Percentiles rank a stretch among this genome's conserved stretches.
Conservation (phyloP, 129 eudicot species). For the Solidago caesia region DNA sequence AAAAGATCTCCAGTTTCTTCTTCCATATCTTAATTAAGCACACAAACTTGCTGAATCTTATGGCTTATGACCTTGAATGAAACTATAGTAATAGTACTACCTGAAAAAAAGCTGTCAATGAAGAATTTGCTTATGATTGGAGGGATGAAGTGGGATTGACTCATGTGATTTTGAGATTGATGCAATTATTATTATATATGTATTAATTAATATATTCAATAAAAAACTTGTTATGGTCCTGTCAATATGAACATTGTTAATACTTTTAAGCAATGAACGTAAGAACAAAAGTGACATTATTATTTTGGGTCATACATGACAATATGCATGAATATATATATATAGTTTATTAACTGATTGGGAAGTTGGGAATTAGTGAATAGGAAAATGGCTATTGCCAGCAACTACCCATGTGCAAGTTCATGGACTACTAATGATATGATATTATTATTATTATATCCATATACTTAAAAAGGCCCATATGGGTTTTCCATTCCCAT, state of each 20-base stretch:
- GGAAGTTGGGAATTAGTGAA: slow-evolving; percentile 30
- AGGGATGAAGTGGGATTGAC: slow-evolving; percentile 47
- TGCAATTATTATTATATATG: slow-evolving; percentile 12
- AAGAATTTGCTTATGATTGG: slow-evolving; percentile 30
- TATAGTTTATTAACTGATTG: slow-evolving; percentile 32
- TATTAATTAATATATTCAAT: background rate
- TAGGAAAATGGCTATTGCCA: slow-evolving; percentile 36
- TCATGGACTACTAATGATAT: slow-evolving; percentile 36
- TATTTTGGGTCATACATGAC: slow-evolving; percentile 28
- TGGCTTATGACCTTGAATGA: slow-evolving; percentile 19
- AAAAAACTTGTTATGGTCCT: slow-evolving; percentile 3
- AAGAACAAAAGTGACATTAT: slow-evolving; percentile 23
- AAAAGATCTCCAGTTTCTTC: slow-evolving; percentile 55
- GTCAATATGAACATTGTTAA: background rate
- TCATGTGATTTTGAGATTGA: slow-evolving; percentile 41
- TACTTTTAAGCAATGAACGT: slow-evolving; percentile 21
- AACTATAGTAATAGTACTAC: slow-evolving; percentile 8
- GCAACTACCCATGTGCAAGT: slow-evolving; percentile 53
- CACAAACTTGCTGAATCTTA: slow-evolving; percentile 27
- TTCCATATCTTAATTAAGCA: slow-evolving; percentile 32
- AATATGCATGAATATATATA: slow-evolving; percentile 33
- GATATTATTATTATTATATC: slow-evolving; percentile 13
- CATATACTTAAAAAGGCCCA: background rate
- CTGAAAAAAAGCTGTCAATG: slow-evolving; percentile 34
- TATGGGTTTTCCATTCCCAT: slow-evolving; percentile 10